Conservation (phyloP, 805 yeast genomes). For the Ogataea pini region DNA sequence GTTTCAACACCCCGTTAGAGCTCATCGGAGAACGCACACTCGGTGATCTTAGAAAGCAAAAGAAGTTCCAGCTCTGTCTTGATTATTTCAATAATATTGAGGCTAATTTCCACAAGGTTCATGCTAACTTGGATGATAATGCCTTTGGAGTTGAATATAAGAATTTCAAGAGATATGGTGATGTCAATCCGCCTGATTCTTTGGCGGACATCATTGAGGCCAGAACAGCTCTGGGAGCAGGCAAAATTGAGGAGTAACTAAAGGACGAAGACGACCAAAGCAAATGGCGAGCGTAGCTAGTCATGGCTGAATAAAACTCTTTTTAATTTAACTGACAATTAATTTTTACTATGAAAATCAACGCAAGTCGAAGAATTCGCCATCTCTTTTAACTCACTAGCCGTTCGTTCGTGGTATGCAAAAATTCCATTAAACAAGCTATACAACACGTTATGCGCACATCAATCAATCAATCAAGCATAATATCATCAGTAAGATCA, state of each 20-base stretch:
- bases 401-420: not conserved
- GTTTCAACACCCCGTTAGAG: conserved; percentile 55
- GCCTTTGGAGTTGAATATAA: conserved; percentile 44
- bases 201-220: conserved; percentile 40
- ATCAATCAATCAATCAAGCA: conserved; percentile 24
- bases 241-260: conserved; percentile 14
- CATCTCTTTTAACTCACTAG: not conserved
- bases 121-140: conserved; percentile 27
- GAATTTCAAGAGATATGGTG: conserved; percentile 68
- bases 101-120: conserved; percentile 43
- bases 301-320: too few species aligned
- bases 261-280: not conserved
- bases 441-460: too few species aligned
- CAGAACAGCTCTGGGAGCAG: conserved; percentile 40
- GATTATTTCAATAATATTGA: conserved; percentile 57
- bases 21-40: conserved; percentile 8
- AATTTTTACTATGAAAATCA: not conserved
- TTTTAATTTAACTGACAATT: not conserved
- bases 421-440: conserved; percentile 2
- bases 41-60: conserved; percentile 35
- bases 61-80: conserved; percentile 55
- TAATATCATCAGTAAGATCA: conserved; percentile 26
- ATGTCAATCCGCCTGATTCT: conserved; percentile 48
- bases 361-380: too few species aligned
- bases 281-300: too few species aligned